Percentiles rank a stretch among this genome's conserved stretches.
Evolutionary conservation across 176 grass and related monocot genomes (phyloP).

Genomic region (Olyra latifolia): DNA sequence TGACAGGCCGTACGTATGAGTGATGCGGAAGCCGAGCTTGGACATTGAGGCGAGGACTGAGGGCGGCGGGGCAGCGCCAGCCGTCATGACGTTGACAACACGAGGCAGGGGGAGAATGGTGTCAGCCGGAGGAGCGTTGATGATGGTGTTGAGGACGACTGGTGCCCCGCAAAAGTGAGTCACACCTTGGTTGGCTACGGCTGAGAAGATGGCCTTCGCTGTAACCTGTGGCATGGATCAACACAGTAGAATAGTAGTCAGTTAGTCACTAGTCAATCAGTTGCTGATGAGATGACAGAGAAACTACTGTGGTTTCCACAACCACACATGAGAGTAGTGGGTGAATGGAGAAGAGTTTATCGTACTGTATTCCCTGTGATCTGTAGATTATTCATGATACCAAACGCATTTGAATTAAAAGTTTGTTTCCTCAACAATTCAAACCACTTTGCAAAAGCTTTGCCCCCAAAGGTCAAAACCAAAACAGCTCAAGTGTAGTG

Average conservation of each 20-base stretch:
- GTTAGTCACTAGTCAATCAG: neutral
- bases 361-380: neutral
- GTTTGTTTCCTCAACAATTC: neutral
- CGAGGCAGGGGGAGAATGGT: conserved; percentile 70
- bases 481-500: conserved; percentile 2
- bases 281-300: neutral
- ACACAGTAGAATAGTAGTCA: neutral
- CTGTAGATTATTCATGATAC: neutral
- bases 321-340: too few species aligned
- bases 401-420: conserved; percentile 8
- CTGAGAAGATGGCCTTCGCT: conserved; percentile 84
- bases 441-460: neutral
- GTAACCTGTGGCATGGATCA: conserved; percentile 54
- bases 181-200: conserved; percentile 80
- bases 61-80: conserved; percentile 86
- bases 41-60: conserved; percentile 79
- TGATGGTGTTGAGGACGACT: conserved; percentile 78
- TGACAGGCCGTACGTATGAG: conserved; percentile 87
- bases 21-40: conserved; percentile 73
- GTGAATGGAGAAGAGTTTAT: neutral
- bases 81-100: conserved; percentile 76
- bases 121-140: conserved; percentile 82
- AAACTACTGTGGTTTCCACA: neutral
- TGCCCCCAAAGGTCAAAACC: neutral
- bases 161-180: conserved; percentile 92